Evolutionary conservation across 305 asterid genomes (phyloP).

Genomic region (Fraxinus latifolia): DNA sequence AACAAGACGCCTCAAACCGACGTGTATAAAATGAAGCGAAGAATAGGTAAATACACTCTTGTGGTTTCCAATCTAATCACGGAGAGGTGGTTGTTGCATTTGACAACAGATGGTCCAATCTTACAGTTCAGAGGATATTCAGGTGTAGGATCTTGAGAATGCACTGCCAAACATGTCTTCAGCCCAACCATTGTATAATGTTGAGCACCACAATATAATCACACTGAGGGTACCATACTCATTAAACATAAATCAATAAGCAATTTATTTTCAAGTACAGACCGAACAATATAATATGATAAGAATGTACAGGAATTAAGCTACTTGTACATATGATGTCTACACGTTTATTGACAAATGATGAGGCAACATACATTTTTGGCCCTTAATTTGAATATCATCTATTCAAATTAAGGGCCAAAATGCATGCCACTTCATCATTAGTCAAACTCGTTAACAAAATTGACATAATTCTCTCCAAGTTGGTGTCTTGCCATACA

Average conservation of each 20-base stretch:
- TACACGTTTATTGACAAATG: too few species aligned
- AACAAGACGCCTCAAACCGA: slow-evolving; percentile 15
- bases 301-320: too few species aligned
- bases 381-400: too few species aligned
- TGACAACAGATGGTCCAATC: slow-evolving; percentile 65
- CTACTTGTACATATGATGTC: too few species aligned
- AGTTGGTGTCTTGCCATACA: too few species aligned
- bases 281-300: too few species aligned
- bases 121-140: slow-evolving; percentile 70
- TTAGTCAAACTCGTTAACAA: too few species aligned
- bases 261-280: background rate
- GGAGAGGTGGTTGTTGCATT: slow-evolving; percentile 58
- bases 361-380: too few species aligned
- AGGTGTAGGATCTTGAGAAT: slow-evolving; percentile 83
- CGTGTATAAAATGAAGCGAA: slow-evolving; percentile 2
- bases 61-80: slow-evolving; percentile 66
- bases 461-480: too few species aligned
- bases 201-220: slow-evolving; percentile 32
- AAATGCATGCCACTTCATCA: too few species aligned
- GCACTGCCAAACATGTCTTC: slow-evolving; percentile 72
- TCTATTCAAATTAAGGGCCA: too few species aligned
- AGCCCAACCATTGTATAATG: slow-evolving; percentile 81
- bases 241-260: background rate
- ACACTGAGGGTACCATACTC: background rate
- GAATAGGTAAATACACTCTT: slow-evolving; percentile 41